These are phyloP conservation scores for Raphanus hybrid DNA, from an alignment of 441 rosid species.

Conservation along the genomic window DNA sequence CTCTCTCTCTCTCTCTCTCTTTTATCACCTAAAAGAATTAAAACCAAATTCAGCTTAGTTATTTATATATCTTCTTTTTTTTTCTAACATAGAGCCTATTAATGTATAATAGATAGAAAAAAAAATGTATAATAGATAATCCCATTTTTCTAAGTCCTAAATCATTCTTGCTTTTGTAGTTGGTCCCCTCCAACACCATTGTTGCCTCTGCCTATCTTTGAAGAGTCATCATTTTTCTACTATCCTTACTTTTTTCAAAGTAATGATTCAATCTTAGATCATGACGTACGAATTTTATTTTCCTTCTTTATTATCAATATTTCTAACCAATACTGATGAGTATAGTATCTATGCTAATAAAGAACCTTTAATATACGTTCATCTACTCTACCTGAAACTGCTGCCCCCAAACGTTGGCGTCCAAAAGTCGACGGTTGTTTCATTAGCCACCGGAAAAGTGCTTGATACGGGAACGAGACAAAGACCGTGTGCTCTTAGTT, in stretches of 20 bases:
- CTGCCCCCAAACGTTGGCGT: conserved; percentile 71
- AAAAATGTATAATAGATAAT: conserved; percentile 10
- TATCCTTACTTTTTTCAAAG: conserved; percentile 38
- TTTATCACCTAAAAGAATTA: conserved; percentile 42
- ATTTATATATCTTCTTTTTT: conserved; percentile 25
- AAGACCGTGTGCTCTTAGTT: conserved; percentile 63
- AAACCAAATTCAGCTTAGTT: conserved; percentile 24
- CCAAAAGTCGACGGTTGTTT: conserved; percentile 72
- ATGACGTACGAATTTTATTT: conserved; percentile 34
- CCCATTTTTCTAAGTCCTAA: conserved; percentile 50
- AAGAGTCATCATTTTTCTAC: conserved; percentile 45
- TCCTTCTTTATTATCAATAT: conserved; percentile 41
- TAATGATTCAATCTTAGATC: conserved; percentile 43
- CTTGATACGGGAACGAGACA: conserved; percentile 72
- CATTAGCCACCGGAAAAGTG: conserved; percentile 70
- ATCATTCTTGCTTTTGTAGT: conserved; percentile 59
- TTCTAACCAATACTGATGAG: conserved; percentile 31
- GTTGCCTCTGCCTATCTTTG: conserved; percentile 56
- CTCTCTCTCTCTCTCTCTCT: conserved; percentile 20
- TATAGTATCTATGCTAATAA: conserved; percentile 39
- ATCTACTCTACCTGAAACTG: conserved; percentile 58
- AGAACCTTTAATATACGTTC: conserved; percentile 38
- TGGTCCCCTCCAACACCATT: conserved; percentile 59
- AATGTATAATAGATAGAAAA: conserved; percentile 1
- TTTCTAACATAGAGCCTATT: conserved; percentile 7